Conservation (phyloP, 345 rosid genomes). For the Pugionium cornutum region DNA sequence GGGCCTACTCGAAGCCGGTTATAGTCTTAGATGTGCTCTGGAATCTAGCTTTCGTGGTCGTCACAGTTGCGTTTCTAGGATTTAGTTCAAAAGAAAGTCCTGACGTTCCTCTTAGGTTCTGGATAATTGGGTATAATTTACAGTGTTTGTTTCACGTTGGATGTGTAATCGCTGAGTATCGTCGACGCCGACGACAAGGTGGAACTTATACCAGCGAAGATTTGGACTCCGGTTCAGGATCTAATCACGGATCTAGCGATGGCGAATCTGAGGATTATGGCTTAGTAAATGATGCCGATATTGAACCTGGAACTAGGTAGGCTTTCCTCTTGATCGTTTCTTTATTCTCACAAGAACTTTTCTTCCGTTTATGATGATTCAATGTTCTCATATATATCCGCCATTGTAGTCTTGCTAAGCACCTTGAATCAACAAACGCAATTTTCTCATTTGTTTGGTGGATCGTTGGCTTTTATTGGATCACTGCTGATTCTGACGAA, state of each 20-base stretch:
- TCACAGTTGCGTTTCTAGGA: conserved; percentile 47
- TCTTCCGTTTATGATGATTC: conserved; percentile 14
- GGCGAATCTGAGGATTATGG: conserved; percentile 32
- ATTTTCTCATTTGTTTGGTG: conserved; percentile 87
- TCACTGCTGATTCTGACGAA: conserved; percentile 54
- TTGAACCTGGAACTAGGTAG: conserved; percentile 53
- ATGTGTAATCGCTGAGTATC: conserved; percentile 57
- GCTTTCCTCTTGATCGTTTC: not conserved
- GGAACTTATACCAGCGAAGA: not conserved
- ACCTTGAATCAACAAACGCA: conserved; percentile 70
- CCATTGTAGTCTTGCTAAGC: conserved; percentile 34
- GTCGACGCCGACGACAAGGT: conserved; percentile 33
- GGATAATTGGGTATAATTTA: conserved; percentile 65
- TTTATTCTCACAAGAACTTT: not conserved
- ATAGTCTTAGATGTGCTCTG: conserved; percentile 65
- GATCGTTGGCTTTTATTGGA: conserved; percentile 84
- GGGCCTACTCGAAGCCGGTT: conserved; percentile 76
- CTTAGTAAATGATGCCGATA: conserved; percentile 30
- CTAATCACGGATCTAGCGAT: conserved; percentile 30
- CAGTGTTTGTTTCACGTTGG: conserved; percentile 70
- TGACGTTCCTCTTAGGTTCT: conserved; percentile 61
- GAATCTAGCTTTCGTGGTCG: conserved; percentile 60
- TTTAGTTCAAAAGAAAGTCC: conserved; percentile 57
- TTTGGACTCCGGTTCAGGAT: conserved; percentile 17
- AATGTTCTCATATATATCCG: too few species aligned